Evolutionary conservation across 805 yeast species (phyloP), one percentile per base, ranked within the genome.

Genomic region (Cyberlindnera saturnus): DNA sequence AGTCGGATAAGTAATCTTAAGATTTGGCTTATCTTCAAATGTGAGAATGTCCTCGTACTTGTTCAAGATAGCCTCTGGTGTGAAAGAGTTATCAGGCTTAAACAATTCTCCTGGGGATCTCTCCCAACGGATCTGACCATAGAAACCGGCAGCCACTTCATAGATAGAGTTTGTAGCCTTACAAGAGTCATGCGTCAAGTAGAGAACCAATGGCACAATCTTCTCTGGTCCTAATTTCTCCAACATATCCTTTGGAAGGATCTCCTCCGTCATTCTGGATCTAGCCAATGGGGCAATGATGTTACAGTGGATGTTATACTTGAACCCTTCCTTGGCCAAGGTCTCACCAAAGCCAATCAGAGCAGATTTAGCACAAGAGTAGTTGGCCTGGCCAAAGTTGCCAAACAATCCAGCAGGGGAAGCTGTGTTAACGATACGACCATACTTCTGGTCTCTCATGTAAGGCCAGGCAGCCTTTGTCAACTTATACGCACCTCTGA

Each of bases 341-440:
- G 97, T 89, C 66, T 91, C 96, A 38, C 95, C 84, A 55, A 91
- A 79, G 10, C 97, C 98, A 44, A 91, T 86, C 41, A 89, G 70
- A 15, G 86, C 98, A 49, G 86, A 70, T 65, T 91, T 91, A 18
- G 96, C 97, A 26, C 96, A 90, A 1, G 96, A 81, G 67, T 91
- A 91, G 69, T 91, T 91, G 34, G 96, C 79, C 69, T 91, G 99
- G 39, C 99, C 99, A 67, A 90, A 91, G 68, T 89, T 89, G 49
- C 99, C 99, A 63, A 84, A 91, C 51, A 91, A 73, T 18, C 99
- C 99, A 31, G 98, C 98, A 4, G 98, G 96, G 4, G 96, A 89
- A 23, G 96, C 81, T n/a, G 97, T 90, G 74, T 88, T 90, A 56
- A 91, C 67, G 55, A 91, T 75, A 56, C 98, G 76, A 51, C 99